Percentiles rank a stretch among this genome's conserved stretches.
phyloP scores from a whole-genome alignment of 2,329 filamentous ascomycete species.

The Aspergillus pseudoterreus region DNA sequence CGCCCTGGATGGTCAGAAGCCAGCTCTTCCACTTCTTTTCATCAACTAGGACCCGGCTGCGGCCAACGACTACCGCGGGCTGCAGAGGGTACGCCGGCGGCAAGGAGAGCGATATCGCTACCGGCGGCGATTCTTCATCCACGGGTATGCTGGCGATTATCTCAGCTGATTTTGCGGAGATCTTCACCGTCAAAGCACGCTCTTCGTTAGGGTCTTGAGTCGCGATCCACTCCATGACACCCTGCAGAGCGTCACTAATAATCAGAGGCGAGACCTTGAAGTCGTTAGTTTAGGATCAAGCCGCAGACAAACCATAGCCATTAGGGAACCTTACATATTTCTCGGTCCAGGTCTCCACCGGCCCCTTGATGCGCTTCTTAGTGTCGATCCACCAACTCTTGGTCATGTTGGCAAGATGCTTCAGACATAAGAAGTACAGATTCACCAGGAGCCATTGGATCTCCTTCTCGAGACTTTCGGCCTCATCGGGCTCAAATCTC shows the following conservation, averaged over 20 bases:
- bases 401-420: conserved; percentile 72
- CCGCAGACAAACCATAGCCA: not conserved
- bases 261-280: conserved; percentile 41
- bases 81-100: conserved; percentile 81
- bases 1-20: conserved; percentile 82
- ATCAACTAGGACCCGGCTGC: conserved; percentile 80
- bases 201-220: conserved; percentile 50
- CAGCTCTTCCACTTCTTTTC: conserved; percentile 92
- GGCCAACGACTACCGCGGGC: conserved; percentile 68
- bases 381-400: conserved; percentile 82
- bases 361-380: conserved; percentile 71
- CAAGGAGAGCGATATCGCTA: conserved; percentile 75
- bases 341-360: conserved; percentile 80
- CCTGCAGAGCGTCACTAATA: conserved; percentile 36
- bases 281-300: conserved; percentile 3
- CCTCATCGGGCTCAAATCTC: conserved; percentile 56
- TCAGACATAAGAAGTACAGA: conserved; percentile 77
- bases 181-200: conserved; percentile 60
- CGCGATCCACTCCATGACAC: conserved; percentile 39
- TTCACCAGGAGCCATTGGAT: conserved; percentile 82
- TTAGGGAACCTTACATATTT: conserved; percentile 68
- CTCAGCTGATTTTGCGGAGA: conserved; percentile 68
- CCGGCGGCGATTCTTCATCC: conserved; percentile 79
- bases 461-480: conserved; percentile 66
- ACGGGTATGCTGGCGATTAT: conserved; percentile 81